Base-by-base conservation (phyloP, 108 stramenopile genomes). In the Epithemia pelagica region DNA sequence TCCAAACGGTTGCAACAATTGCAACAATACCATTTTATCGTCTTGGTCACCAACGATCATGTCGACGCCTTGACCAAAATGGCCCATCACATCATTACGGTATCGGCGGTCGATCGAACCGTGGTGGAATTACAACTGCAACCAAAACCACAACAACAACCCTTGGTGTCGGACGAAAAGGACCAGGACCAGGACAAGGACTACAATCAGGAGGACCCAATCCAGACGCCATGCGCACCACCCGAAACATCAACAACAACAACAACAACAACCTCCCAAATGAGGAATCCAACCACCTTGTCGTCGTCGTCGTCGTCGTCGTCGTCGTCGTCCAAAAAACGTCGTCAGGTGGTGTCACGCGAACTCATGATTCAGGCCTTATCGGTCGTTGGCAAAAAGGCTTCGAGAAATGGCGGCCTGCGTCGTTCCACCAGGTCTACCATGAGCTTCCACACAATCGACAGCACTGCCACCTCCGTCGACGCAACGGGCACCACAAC, bases 21-120 rank as follows among this genome's bases (percentile, higher is more conserved):
- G 79, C 58, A 78, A 18, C 58, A 81, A 52, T 73, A 74, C 1
- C 83, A 88, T 61, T 82, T 82, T 62, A 80, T 88, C 51, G 53
- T 88, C 33, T 62, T 88, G 61, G 87, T 88, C 1, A 88, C 87
- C 21, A 88, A 88, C 67, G 87, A 88, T 76, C 87, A 88, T 58
- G 80, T 88, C 33, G 65, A 80, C 8, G 73, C 74, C 5, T 59
- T 88, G 29, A 88, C 64, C 67, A 52, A 64, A 8, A 77, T 88
- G 79, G 82, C 82, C 24, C 79, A 88, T 59, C 82, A 88, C 58
- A 85, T 74, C 55, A 74, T 88, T 21, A 79, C 81, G 24, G 87
- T 88, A 1, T 71, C 69, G 30, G 87, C 87, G 1, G 80, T 84
- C 61, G 83, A 88, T 52, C 77, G 87, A 28, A 61, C 71, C 52